Conservation (phyloP, 2,329 filamentous ascomycete genomes). For the Claviceps sp. region DNA sequence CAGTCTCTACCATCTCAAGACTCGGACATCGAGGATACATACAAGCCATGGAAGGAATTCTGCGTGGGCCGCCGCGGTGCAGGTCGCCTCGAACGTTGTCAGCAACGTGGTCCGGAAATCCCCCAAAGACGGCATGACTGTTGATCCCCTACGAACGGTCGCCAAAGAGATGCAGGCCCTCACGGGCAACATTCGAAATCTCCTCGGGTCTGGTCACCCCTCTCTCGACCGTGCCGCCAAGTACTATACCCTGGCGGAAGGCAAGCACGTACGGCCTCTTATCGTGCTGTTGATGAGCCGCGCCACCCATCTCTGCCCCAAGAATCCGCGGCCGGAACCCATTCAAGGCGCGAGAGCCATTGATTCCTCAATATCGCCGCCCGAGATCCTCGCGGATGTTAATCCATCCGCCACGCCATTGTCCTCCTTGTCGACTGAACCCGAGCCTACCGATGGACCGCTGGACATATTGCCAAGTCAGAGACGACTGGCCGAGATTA, state of each 20-base stretch:
- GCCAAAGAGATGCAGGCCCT: slow-evolving; percentile 95
- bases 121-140: slow-evolving; percentile 52
- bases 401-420: slow-evolving; percentile 51
- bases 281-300: slow-evolving; percentile 94
- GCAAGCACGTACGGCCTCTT: slow-evolving; percentile 90
- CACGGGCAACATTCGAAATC: slow-evolving; percentile 81
- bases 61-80: slow-evolving; percentile 64
- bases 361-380: slow-evolving; percentile 41
- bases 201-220: slow-evolving; percentile 89
- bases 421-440: slow-evolving; percentile 26
- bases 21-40: slow-evolving; percentile 25
- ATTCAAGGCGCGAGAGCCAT: slow-evolving; percentile 32
- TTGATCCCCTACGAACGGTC: slow-evolving; percentile 81
- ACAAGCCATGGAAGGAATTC: slow-evolving; percentile 36
- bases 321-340: slow-evolving; percentile 29
- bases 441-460: slow-evolving; percentile 25
- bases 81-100: slow-evolving; percentile 57
- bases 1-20: slow-evolving; percentile 15
- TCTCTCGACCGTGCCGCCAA: slow-evolving; percentile 91
- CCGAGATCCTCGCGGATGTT: slow-evolving; percentile 55
- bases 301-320: slow-evolving; percentile 69
- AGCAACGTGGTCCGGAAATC: slow-evolving; percentile 51
- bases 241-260: slow-evolving; percentile 94
- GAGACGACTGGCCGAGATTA: slow-evolving; percentile 85
- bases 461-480: slow-evolving; percentile 82